phyloP scores from a whole-genome alignment of 1,139 yeast species.

The Trichomonascaceae sp. region DNA sequence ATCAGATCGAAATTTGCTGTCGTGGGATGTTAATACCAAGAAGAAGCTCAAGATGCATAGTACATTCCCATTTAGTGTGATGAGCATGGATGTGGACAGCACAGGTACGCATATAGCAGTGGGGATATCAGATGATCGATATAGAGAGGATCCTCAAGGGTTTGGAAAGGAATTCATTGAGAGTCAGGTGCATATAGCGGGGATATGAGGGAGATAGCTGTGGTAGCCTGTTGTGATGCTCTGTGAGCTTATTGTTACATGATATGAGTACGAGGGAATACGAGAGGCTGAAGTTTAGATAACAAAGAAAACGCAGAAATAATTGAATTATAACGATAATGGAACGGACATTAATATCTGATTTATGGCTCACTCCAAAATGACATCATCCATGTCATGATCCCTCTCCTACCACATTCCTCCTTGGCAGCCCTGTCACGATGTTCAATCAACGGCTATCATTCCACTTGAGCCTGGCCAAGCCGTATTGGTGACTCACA shows the following conservation, averaged over 20 bases:
- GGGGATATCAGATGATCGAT: constrained; percentile 34
- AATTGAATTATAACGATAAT: too few relatives aligned
- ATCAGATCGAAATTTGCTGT: constrained; percentile 66
- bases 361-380: too few relatives aligned
- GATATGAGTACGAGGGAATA: not conserved
- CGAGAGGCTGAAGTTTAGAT: too few relatives aligned
- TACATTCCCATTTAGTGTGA: constrained; percentile 46
- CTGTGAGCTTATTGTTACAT: too few relatives aligned
- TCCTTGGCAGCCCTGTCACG: too few relatives aligned
- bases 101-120: constrained; percentile 43
- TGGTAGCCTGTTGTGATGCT: too few relatives aligned
- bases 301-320: too few relatives aligned
- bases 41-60: constrained; percentile 58
- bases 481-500: too few relatives aligned
- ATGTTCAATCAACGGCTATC: too few relatives aligned
- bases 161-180: constrained; percentile 18
- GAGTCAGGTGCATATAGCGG: constrained; percentile 14
- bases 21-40: constrained; percentile 67
- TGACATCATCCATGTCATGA: not conserved
- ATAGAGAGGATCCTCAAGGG: constrained; percentile 21
- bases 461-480: too few relatives aligned
- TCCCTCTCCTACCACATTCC: too few relatives aligned
- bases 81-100: constrained; percentile 41
- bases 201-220: not conserved
- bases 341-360: too few relatives aligned